Evolutionary conservation across 805 yeast species (phyloP).

Genomic region (Ogataea chonburiensis): DNA sequence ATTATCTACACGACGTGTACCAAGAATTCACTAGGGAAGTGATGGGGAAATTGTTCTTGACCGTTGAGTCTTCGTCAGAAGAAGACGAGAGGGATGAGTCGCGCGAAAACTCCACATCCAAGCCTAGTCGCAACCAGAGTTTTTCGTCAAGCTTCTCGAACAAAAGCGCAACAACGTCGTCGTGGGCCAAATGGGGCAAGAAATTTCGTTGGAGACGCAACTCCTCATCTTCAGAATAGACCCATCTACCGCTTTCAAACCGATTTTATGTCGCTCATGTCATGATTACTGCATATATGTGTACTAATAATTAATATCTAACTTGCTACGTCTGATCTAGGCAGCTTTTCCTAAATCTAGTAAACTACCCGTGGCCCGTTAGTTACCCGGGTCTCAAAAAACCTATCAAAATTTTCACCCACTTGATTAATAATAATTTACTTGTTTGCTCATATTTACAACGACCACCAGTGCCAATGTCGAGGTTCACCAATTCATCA

Average conservation of each 20-base stretch:
- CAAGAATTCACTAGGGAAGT: slow-evolving; percentile 30
- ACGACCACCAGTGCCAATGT: slow-evolving; percentile 5
- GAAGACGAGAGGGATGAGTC: slow-evolving; percentile 13
- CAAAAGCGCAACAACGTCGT: slow-evolving; percentile 6
- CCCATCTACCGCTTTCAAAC: neutral
- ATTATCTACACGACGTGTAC: slow-evolving; percentile 31
- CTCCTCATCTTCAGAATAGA: slow-evolving; percentile 7
- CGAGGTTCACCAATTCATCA: slow-evolving; percentile 6
- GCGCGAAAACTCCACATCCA: slow-evolving; percentile 7
- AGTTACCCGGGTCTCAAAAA: slow-evolving; percentile 7
- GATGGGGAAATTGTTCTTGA: slow-evolving; percentile 9
- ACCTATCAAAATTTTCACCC: slow-evolving; percentile 4
- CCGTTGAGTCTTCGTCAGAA: slow-evolving; percentile 13
- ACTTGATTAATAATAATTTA: slow-evolving; percentile 1
- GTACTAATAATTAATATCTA: slow-evolving; percentile 3
- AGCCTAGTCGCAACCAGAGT: slow-evolving; percentile 12
- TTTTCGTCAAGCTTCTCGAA: slow-evolving; percentile 12
- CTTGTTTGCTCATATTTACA: slow-evolving; percentile 3
- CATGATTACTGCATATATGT: slow-evolving; percentile 5
- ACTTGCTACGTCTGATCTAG: no score
- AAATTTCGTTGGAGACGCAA: slow-evolving; percentile 10
- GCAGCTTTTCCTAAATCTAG: slow-evolving; percentile 1
- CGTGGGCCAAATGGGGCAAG: slow-evolving; percentile 12
- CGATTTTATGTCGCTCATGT: slow-evolving; percentile 5
- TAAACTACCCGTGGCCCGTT: no score